Evolutionary conservation across 345 rosid genomes (phyloP).

Genomic region (Firmiana major): DNA sequence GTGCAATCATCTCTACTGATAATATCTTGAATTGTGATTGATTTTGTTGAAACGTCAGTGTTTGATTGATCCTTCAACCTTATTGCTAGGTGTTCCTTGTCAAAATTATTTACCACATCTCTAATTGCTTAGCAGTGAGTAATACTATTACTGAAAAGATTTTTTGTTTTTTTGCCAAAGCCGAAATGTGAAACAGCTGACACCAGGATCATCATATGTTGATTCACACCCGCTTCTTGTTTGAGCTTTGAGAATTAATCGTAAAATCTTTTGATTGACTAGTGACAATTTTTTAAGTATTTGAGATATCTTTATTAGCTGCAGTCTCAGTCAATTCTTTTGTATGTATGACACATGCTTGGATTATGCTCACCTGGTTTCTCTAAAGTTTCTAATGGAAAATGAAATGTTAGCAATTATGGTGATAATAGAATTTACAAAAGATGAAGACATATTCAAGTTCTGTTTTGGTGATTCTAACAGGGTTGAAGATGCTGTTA

Average conservation of each 20-base stretch:
- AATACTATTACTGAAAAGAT: background rate
- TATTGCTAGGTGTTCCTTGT: background rate
- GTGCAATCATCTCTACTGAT: background rate
- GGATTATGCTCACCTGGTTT: background rate
- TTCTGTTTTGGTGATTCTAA: background rate
- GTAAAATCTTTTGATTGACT: background rate
- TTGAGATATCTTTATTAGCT: background rate
- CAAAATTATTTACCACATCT: background rate
- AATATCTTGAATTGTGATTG: conserved; percentile 3
- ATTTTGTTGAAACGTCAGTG: background rate
- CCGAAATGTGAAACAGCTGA: background rate
- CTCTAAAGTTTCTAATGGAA: conserved; percentile 9
- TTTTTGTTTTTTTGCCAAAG: background rate
- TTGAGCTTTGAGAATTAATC: background rate
- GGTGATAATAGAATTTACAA: background rate
- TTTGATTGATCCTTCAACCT: background rate
- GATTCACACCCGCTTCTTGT: background rate
- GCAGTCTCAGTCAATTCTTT: no score
- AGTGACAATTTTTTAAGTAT: background rate
- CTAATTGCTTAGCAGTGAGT: background rate
- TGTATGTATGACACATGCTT: background rate
- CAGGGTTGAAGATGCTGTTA: conserved; percentile 99
- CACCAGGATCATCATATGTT: background rate
- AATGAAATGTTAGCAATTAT: background rate
- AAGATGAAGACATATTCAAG: background rate